Conservation (phyloP, 805 yeast species). For the Myxozyma melibiosi region DNA sequence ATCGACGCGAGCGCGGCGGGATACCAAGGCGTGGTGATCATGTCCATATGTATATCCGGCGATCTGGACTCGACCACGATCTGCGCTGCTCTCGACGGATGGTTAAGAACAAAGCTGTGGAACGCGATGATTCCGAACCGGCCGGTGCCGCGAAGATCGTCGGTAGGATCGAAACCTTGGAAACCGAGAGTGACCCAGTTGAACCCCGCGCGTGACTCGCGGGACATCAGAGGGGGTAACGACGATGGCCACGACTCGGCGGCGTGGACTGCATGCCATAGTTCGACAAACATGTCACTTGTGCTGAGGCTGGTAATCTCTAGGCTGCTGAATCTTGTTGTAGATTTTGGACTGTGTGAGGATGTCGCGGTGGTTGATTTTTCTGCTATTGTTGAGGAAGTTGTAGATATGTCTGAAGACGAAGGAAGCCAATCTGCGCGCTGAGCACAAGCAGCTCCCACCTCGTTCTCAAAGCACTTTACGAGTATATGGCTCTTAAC, state of each 20-base stretch:
- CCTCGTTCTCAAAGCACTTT: conserved; percentile 11
- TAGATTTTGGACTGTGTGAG: too few species aligned
- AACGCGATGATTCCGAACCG: conserved; percentile 27
- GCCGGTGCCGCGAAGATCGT: conserved; percentile 44
- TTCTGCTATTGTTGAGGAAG: background rate
- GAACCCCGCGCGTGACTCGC: conserved; percentile 29
- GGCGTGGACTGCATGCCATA: conserved; percentile 19
- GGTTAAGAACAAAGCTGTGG: conserved; percentile 8
- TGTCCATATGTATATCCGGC: conserved; percentile 26
- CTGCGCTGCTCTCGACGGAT: conserved; percentile 16
- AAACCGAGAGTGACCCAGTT: conserved; percentile 46
- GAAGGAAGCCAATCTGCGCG: conserved; percentile 13
- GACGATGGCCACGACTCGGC: conserved; percentile 24
- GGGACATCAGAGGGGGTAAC: conserved; percentile 16
- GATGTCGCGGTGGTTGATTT: background rate
- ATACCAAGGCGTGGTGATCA: conserved; percentile 32
- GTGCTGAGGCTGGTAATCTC: background rate
- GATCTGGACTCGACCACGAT: conserved; percentile 21
- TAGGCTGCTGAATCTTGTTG: background rate
- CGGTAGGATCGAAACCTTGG: conserved; percentile 45
- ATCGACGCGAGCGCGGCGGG: conserved; percentile 36
- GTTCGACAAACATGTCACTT: background rate
- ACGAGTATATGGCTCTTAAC: conserved; percentile 14
- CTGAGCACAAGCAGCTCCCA: background rate
- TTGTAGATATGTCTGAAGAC: background rate